Evolutionary conservation across 1,284 basidiomycete genomes (phyloP), one percentile per base, ranked within the genome.

Genomic region (Fistulina hepatica): DNA sequence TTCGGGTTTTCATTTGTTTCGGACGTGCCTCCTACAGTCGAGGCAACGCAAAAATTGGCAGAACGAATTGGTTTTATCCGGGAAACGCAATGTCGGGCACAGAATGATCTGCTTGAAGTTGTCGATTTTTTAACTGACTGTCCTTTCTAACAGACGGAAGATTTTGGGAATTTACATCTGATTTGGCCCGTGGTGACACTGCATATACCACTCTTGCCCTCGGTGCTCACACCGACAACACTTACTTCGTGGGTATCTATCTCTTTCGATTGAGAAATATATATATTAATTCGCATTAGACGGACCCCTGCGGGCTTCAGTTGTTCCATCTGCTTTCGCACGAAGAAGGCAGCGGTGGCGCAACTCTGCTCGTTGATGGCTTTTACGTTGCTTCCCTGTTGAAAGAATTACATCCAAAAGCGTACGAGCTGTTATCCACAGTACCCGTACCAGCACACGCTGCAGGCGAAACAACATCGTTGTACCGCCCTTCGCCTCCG

Each of bases 131-230:
- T n/a, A 33, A 27, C 38, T 32, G 21, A 22, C 27, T 21, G 23
- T 27, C 11, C 30, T 21, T 40, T 16, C 32, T 21, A 34, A 2
- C 42, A 91, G 86, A 93, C 49, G 90, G 89, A 22, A 78, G 79
- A 34, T 94, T 97, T 59, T 98, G 94, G 93, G 90, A 97, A 52
- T 95, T 98, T 53, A 97, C 92, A 1, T 80, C 92, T 0, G 81
- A 95, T 54, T 71, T 95, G 15, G 78, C 82, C 9, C 91, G 86
- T 52, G 91, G 91, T 15, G 93, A 97, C 55, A 81, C 89, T 5
- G 80, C 82, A 15, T 98, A 98, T 60, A 93, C 91, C 6, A 86
- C 81, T 15, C 60, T 95, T 27, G 82, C 82, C 1, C 73, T 98
- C 5, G 79, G 76, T 6, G 91, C 90, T 0, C 94, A 98, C 56